phyloP scores from a whole-genome alignment of 2,329 filamentous ascomycete genomes.

The Cladosporium sp. region DNA sequence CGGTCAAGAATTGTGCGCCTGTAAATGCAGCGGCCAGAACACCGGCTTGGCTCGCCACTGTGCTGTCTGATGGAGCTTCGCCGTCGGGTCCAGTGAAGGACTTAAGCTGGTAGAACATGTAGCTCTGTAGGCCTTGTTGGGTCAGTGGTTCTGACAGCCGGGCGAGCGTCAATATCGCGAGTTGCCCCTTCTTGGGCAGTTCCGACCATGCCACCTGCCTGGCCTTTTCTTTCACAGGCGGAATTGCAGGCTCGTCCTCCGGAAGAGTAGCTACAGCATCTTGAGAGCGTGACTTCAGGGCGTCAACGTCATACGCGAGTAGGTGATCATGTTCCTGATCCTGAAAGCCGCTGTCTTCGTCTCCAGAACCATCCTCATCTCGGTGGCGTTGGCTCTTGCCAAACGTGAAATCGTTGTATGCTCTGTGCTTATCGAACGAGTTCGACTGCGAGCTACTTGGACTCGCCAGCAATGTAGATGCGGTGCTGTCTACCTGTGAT shows the following conservation, averaged over 20 bases:
- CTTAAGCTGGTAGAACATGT: conserved; percentile 85
- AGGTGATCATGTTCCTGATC: conserved; percentile 15
- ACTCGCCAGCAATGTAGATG: conserved; percentile 23
- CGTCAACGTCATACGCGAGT: conserved; percentile 16
- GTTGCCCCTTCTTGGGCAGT: conserved; percentile 71
- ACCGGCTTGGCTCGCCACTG: conserved; percentile 72
- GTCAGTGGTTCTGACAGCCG: conserved; percentile 78
- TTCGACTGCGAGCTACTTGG: conserved; percentile 12
- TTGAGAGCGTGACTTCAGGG: background rate
- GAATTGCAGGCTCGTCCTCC: conserved; percentile 20
- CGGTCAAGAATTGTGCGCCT: conserved; percentile 75
- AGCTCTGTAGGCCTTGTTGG: conserved; percentile 71
- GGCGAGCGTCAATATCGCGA: conserved; percentile 71
- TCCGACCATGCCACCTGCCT: conserved; percentile 63
- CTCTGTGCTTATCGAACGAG: conserved; percentile 18
- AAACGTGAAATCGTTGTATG: background rate
- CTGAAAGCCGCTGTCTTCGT: conserved; percentile 8
- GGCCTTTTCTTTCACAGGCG: conserved; percentile 29
- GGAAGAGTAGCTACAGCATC: background rate
- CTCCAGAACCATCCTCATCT: background rate
- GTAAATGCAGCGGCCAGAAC: conserved; percentile 76
- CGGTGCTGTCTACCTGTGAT: conserved; percentile 22
- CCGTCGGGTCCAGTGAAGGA: conserved; percentile 52
- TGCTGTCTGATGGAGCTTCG: conserved; percentile 52
- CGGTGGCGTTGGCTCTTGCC: too few species aligned